These are phyloP conservation scores for Candida hispaniensis DNA, from an alignment of 805 yeast genomes.

Conservation along the genomic window DNA sequence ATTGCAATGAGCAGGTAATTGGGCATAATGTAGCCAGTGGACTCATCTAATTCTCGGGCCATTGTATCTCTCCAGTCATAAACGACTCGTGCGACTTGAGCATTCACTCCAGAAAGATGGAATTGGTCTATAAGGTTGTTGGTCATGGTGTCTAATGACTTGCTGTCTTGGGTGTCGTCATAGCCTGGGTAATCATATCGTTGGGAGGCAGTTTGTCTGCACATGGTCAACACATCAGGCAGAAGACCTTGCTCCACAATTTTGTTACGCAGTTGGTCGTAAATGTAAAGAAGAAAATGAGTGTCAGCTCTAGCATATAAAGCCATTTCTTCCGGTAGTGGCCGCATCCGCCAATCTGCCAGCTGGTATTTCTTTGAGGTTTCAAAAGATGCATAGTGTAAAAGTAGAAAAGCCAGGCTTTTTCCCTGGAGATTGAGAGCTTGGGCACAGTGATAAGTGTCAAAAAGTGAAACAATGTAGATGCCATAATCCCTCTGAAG, in stretches of 20 bases:
- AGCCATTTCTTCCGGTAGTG: slow-evolving; percentile 62
- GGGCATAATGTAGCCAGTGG: slow-evolving; percentile 72
- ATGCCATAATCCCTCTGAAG: slow-evolving; percentile 89
- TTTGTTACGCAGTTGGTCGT: slow-evolving; percentile 57
- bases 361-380: slow-evolving; percentile 91
- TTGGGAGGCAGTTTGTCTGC: slow-evolving; percentile 68
- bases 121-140: slow-evolving; percentile 21
- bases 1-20: slow-evolving; percentile 62
- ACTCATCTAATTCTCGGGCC: slow-evolving; percentile 76
- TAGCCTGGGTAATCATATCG: slow-evolving; percentile 72
- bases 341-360: slow-evolving; percentile 94
- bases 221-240: slow-evolving; percentile 49
- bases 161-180: slow-evolving; percentile 32
- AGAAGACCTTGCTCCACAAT: slow-evolving; percentile 41
- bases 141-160: slow-evolving; percentile 9
- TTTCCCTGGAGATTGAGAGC: slow-evolving; percentile 70
- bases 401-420: slow-evolving; percentile 75
- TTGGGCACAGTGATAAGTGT: slow-evolving; percentile 83
- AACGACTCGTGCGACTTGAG: slow-evolving; percentile 42
- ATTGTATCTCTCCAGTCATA: slow-evolving; percentile 73
- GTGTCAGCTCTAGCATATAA: slow-evolving; percentile 93
- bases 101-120: slow-evolving; percentile 8
- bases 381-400: slow-evolving; percentile 66
- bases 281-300: slow-evolving; percentile 76
- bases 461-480: slow-evolving; percentile 80